Base-by-base conservation (phyloP, 495 filamentous ascomycete species). In the Copromyces sp. region DNA sequence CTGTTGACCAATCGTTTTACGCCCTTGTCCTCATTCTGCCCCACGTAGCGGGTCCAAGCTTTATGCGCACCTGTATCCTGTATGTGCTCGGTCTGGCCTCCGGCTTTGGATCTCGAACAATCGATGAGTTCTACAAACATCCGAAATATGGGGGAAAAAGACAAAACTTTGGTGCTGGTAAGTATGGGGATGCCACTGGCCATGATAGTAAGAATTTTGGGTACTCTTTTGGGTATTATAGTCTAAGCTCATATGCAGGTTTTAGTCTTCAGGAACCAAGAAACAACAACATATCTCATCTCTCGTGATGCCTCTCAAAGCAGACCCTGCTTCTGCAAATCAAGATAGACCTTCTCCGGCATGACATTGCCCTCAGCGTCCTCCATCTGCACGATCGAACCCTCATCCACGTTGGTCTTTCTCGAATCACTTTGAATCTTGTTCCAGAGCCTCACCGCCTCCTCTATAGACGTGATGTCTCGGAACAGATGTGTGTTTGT, bases 361-460 rank as follows among this genome's bases (percentile, higher is more conserved):
- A 99, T 98, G 38, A 98, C 96, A 79, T 98, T 98, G 61, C 95
- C 95, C 78, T 97, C 92, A 0, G 88, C 92, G 82, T 99, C 95
- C 85, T 99, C 95, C 96, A 98, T 98, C 84, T 99, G 93, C 40
- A 97, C 93, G 2, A 98, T 89, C 68, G 92, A 92, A 39, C 95
- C 94, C 24, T 89, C 89, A 69, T 87, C 87, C 0, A 89, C 86
- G 75, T 89, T 90, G 76, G 90, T 87, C 83, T 91, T 91, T 85
- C 92, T 93, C 81, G 92, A 91, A 32, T 98, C 94, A 32, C 89
- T 82, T 82, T 95, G 90, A 37, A 98, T 90, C 84, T 98, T 97
- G 71, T 95, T 93, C 95, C 94, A 97, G 69, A 99, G 85, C 71
- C 88, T 87, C 75, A 92, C 82, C 11, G 96, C 95, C 75, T 98